These are phyloP conservation scores for Aspergillus cavernicola DNA, from an alignment of 495 filamentous ascomycete genomes.

Conservation along the genomic window DNA sequence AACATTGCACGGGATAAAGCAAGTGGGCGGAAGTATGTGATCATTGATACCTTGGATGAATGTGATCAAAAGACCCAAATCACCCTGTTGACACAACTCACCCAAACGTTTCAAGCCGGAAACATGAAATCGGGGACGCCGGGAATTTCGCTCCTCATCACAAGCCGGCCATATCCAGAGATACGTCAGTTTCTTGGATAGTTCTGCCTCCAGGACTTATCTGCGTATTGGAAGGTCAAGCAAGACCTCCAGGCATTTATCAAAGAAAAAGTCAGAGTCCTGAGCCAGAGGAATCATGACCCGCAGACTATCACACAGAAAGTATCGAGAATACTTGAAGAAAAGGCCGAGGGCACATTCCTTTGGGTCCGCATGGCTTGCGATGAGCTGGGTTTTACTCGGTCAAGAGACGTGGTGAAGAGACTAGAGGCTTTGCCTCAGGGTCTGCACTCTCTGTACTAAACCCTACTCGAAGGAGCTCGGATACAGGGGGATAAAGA, in stretches of 20 bases:
- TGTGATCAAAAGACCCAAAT: conserved; percentile 19
- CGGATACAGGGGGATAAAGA: too few species aligned
- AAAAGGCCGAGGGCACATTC: conserved; percentile 30
- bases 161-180: conserved; percentile 24
- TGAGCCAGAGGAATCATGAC: conserved; percentile 18
- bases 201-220: conserved; percentile 15
- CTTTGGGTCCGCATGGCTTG: conserved; percentile 28
- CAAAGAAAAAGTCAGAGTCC: conserved; percentile 16
- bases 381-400: conserved; percentile 9
- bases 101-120: background rate
- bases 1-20: background rate
- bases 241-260: conserved; percentile 22
- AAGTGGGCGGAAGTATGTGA: conserved; percentile 13
- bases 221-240: conserved; percentile 7
- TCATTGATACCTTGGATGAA: conserved; percentile 30
- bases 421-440: conserved; percentile 13
- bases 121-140: too few species aligned
- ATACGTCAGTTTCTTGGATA: conserved; percentile 14
- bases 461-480: too few species aligned
- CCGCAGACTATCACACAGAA: conserved; percentile 5
- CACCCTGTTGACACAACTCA: conserved; percentile 16
- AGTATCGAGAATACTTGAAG: conserved; percentile 16
- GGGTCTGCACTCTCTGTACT: conserved; percentile 16
- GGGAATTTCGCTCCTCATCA: too few species aligned
- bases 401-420: conserved; percentile 11